Evolutionary conservation across 129 eudicot genomes (phyloP).

Genomic region (Mikania micrantha): DNA sequence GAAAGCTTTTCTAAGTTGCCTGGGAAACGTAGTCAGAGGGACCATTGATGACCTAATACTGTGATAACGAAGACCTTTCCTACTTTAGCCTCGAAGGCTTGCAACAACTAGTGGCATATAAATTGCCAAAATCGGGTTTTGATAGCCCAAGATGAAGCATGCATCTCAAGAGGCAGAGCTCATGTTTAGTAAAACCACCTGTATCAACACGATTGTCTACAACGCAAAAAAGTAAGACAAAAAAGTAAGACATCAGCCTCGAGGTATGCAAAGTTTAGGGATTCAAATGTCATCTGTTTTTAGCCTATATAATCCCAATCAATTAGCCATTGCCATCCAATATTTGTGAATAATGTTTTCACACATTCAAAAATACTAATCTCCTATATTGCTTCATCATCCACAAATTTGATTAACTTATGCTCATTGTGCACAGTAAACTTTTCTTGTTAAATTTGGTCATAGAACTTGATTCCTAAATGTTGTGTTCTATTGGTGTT

Average conservation of each 20-base stretch:
- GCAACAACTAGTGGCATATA: too few species aligned
- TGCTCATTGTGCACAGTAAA: background rate
- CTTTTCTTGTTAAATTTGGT: background rate
- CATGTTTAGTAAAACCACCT: too few species aligned
- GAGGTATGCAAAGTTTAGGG: background rate
- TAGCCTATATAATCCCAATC: background rate
- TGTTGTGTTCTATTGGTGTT: background rate
- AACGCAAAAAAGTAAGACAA: too few species aligned
- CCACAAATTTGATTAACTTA: background rate
- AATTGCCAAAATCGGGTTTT: too few species aligned
- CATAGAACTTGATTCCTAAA: background rate
- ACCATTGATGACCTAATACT: too few species aligned
- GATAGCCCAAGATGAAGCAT: too few species aligned
- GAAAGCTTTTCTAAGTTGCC: too few species aligned
- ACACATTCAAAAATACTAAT: background rate
- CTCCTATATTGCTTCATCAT: background rate
- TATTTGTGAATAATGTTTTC: background rate
- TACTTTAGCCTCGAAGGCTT: too few species aligned
- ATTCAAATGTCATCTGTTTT: background rate
- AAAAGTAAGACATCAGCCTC: background rate
- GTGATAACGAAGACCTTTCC: too few species aligned
- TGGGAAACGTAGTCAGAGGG: too few species aligned
- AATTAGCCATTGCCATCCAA: background rate
- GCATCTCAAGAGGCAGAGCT: too few species aligned
- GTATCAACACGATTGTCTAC: too few species aligned